Base-by-base conservation (phyloP, 106 monocot genomes). In the Dendrobium huoshanense region DNA sequence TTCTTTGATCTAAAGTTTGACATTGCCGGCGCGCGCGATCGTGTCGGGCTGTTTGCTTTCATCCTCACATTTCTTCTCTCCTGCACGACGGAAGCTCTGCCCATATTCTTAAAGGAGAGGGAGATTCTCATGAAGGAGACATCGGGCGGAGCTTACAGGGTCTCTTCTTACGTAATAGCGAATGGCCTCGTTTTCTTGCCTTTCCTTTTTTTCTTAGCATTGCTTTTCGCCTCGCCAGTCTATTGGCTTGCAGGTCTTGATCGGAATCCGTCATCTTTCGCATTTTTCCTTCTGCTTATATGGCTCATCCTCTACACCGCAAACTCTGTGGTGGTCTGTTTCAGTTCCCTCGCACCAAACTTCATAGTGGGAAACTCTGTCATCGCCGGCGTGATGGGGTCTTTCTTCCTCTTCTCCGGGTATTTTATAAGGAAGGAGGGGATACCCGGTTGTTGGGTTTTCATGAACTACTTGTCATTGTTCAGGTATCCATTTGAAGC, bases 401-500 rank as follows among this genome's bases (percentile, higher is more conserved):
- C 88, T 17, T 98, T 92, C 88, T 98, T 95, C 79, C 79, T 95
- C 67, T 98, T 98, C 79, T 95, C 97, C 4, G 96, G 96, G 37
- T 96, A 94, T 78, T 96, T 96, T 88, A 95, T 92, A 83, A 54
- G 86, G 79, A 92, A 94, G 84, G 79, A 88, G 55, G 85, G 45
- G 59, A 94, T 98, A 85, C 97, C 97, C 16, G 58, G 85, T 0
- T 98, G 86, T 65, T 98, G 97, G 97, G 83, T 94, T 19, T 98
- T 98, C 85, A 92, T 98, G 97, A 90, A 94, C 82, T 98, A 94
- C 68, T 41, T 91, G 0, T 98, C 97, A 1, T 70, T 98, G 85
- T 98, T 98, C 79, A 98, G 92, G 85, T 94, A 94, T 72, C 97
- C 97, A 7, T 91, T 98, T 68, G 94, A 98, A 75, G 91, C 85